Evolutionary conservation across 306 rosid species (phyloP).

Genomic region (Rubus idaeus): DNA sequence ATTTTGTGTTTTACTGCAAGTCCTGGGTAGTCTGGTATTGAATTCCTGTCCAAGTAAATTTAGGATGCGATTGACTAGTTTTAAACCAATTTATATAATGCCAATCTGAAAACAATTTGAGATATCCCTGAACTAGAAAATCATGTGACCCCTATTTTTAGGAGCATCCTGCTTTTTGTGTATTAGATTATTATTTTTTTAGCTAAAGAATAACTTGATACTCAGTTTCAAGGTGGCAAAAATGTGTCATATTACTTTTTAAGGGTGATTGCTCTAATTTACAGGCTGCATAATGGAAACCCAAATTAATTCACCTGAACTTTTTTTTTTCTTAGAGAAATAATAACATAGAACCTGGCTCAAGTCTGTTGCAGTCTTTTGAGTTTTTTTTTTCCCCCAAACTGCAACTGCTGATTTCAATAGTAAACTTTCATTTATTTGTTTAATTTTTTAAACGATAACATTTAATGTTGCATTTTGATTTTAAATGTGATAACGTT

Average conservation of each 20-base stretch:
- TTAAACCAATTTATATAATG: not conserved
- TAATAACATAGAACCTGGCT: not conserved
- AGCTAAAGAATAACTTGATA: not conserved
- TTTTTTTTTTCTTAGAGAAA: not conserved
- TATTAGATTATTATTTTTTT: not conserved
- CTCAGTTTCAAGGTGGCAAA: not conserved
- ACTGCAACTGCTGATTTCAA: not conserved
- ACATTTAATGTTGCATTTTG: not conserved
- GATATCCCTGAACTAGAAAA: not conserved
- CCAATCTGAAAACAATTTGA: not conserved
- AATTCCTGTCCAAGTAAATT: not conserved
- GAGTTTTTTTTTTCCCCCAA: not conserved
- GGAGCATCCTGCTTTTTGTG: not conserved
- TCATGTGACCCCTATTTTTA: not conserved
- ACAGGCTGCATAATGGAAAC: not conserved
- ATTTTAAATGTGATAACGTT: not conserved
- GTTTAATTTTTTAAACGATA: not conserved
- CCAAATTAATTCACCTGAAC: not conserved
- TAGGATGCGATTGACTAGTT: not conserved
- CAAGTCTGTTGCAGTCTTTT: constrained; percentile 7
- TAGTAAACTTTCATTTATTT: not conserved
- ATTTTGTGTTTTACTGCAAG: not conserved
- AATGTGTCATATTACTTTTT: not conserved
- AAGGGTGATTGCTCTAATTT: constrained; percentile 1
- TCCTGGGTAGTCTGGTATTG: not conserved